Evolutionary conservation across 2,329 filamentous ascomycete species (phyloP).

Genomic region (Lachnellula subtilissima): DNA sequence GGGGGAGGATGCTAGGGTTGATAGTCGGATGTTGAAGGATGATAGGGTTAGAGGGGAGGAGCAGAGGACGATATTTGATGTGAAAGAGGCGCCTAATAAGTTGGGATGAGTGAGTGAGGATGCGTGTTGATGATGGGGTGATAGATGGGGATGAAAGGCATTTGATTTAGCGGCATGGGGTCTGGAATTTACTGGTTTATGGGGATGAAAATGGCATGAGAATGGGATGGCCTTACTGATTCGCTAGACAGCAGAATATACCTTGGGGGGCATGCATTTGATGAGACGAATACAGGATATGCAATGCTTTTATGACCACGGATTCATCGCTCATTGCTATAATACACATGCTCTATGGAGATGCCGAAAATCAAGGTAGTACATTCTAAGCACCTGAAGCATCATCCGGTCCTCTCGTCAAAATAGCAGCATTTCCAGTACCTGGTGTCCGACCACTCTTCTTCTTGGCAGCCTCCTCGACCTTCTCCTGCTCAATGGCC

Average conservation of each 20-base stretch:
- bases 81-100: conserved; percentile 68
- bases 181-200: conserved; percentile 11
- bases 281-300: background rate
- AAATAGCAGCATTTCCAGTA: conserved; percentile 65
- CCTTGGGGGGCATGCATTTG: background rate
- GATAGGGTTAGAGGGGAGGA: conserved; percentile 62
- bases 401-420: conserved; percentile 55
- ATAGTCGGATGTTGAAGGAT: conserved; percentile 89
- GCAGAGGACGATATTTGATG: conserved; percentile 67
- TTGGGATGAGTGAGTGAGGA: conserved; percentile 54
- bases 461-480: conserved; percentile 97
- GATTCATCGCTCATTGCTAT: conserved; percentile 32
- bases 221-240: background rate
- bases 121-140: background rate
- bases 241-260: background rate
- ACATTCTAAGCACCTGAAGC: conserved; percentile 17
- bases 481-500: conserved; percentile 98
- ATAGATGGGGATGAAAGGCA: background rate
- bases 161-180: conserved; percentile 31
- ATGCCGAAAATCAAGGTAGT: conserved; percentile 14
- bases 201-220: conserved; percentile 2
- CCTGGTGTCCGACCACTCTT: conserved; percentile 75
- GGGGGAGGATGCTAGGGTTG: conserved; percentile 81
- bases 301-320: conserved; percentile 1
- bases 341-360: conserved; percentile 30